These are phyloP conservation scores for Lobulomyces angularis DNA, from an alignment of 192 early-diverging fungal genomes.

Conservation along the genomic window DNA sequence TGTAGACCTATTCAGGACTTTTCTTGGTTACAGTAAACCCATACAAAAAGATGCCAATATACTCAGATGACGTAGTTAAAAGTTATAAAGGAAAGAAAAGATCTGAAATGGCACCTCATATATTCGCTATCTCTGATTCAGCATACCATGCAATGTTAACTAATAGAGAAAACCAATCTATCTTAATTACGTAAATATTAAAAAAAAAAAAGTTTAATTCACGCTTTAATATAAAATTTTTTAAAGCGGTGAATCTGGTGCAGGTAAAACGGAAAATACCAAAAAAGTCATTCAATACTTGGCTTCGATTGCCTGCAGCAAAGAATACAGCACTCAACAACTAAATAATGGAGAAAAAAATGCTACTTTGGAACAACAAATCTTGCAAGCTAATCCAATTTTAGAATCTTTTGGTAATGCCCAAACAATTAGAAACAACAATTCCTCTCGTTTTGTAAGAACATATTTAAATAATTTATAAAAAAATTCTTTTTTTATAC, in stretches of 20 bases:
- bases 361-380: constrained; percentile 73
- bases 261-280: constrained; percentile 99
- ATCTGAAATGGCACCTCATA: constrained; percentile 53
- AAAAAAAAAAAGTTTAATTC: neutral
- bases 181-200: constrained; percentile 76
- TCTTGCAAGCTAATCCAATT: constrained; percentile 93
- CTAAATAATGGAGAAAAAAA: constrained; percentile 12
- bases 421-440: constrained; percentile 96
- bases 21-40: constrained; percentile 98
- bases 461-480: neutral
- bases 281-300: constrained; percentile 98
- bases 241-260: constrained; percentile 87
- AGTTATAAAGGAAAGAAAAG: constrained; percentile 49
- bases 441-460: constrained; percentile 90
- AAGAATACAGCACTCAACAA: constrained; percentile 11
- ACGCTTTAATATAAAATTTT: constrained; percentile 3
- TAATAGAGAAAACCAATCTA: constrained; percentile 88
- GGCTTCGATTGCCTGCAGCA: constrained; percentile 63
- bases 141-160: constrained; percentile 94
- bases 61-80: constrained; percentile 62
- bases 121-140: constrained; percentile 81
- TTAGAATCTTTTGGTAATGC: constrained; percentile 98
- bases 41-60: constrained; percentile 85
- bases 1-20: constrained; percentile 93
- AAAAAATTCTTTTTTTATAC: too few species aligned